Evolutionary conservation across 345 rosid genomes (phyloP), one percentile per base, ranked within the genome.

Genomic region (Physaria fendleri): DNA sequence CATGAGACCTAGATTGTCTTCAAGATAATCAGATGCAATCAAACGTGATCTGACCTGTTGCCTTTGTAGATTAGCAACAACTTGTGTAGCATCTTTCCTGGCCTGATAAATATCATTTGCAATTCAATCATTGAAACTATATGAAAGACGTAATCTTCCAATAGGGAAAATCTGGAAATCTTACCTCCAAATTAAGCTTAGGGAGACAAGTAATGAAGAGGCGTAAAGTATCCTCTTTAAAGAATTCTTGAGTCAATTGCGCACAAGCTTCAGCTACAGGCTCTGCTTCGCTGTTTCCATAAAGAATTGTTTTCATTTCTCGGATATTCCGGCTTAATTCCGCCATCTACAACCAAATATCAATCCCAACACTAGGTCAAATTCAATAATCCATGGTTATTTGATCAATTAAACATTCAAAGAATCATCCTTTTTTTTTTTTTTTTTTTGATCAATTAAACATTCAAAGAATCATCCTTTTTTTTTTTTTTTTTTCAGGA

Each of bases 51-150:
- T 75, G 62, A 93, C 97, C 78, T 87, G 99, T 38, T 90, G 99
- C 71, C 99, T 74, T 70, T 90, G 99, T 56, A 93, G 76, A 79
- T 93, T 93, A 23, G 99, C 99, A 52, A 90, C 95, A 66, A 93
- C 90, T 78, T 89, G 97, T 17, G 99, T 93, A 63, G 92, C 95
- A 83, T 93, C 99, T 78, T 87, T 93, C 52, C 96, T 80, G 3
- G 99, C 71, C 99, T 93, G 82, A 40, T 8, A n/a, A n/a, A 1
- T 3, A 29, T 29, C 3, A 10, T 51, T 51, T 4, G 2, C 3
- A 52, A 37, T 14, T 14, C 17, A 38, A 46, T 2, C 45, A 44
- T 47, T 15, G 5, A 55, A n/a, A n/a, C n/a, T n/a, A n/a, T n/a
- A n/a, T n/a, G n/a, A n/a, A n/a, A 10, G 35, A 35, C n/a, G 43